These are phyloP conservation scores for Fusarium redolens DNA, from an alignment of 2,329 filamentous ascomycete species.

Conservation along the genomic window DNA sequence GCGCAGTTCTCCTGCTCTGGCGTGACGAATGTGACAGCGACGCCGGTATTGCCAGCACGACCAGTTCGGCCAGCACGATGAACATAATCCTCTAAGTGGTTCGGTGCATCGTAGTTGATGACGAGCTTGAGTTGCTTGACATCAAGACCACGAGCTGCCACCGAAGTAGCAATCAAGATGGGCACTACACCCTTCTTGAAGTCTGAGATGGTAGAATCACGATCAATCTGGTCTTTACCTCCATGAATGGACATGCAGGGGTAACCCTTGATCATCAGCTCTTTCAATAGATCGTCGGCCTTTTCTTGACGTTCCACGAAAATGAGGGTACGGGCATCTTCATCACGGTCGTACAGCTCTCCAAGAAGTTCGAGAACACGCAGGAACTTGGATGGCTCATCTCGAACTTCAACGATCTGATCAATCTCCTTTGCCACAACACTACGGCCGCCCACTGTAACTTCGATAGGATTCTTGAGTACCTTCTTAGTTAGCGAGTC, in stretches of 20 bases:
- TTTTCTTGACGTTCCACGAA: conserved; percentile 95
- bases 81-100: conserved; percentile 96
- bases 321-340: conserved; percentile 89
- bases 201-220: conserved; percentile 90
- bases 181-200: conserved; percentile 93
- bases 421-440: conserved; percentile 93
- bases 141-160: conserved; percentile 93
- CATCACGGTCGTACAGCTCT: conserved; percentile 85
- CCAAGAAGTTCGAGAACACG: conserved; percentile 88
- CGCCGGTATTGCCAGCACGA: conserved; percentile 92
- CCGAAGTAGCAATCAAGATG: conserved; percentile 92
- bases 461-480: conserved; percentile 85
- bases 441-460: conserved; percentile 88
- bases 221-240: conserved; percentile 92
- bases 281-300: conserved; percentile 81
- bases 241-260: conserved; percentile 94
- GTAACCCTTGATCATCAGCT: conserved; percentile 85
- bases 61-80: conserved; percentile 94
- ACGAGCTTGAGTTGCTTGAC: conserved; percentile 97
- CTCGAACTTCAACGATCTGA: conserved; percentile 88
- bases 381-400: conserved; percentile 84
- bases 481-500: conserved; percentile 91
- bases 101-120: conserved; percentile 94
- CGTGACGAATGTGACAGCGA: conserved; percentile 93
- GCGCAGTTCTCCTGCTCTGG: conserved; percentile 93